Base-by-base conservation (phyloP, 192 early-diverging fungal genomes). In the Coemansia sp. region DNA sequence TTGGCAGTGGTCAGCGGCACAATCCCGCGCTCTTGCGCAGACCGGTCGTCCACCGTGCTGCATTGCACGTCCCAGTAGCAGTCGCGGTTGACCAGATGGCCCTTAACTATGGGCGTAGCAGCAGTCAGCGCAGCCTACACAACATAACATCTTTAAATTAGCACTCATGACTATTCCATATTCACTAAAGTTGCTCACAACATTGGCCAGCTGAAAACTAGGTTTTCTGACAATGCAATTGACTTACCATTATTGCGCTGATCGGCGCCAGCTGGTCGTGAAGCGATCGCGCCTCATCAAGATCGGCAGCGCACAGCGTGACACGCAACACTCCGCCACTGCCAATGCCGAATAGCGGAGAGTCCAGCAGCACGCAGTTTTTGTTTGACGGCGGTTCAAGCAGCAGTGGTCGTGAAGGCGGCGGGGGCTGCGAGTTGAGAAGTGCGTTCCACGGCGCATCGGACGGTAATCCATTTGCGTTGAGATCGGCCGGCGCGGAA, bases 41-140 rank as follows among this genome's bases (percentile, higher is more conserved):
- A 95, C 53, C 97, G 86, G 74, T 97, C 95, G 69, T 99, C 97
- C 5, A 97, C 94, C 40, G 86, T 85, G 28, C 85, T 86, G 58
- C 93, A 87, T 73, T 96, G 97, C 22, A 97, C 93, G 68, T 97
- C 92, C 97, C 97, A 99, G 77, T 96, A 87, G 78, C 92, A 91
- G 73, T 99, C 97, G 0, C 96, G 91, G 74, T 96, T 93, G 6
- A 91, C 87, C 65, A 99, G 68, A 72, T 93, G 90, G n/a, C 97
- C 97, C 17, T 91, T 85, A 62, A 89, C 96, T 31, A 96, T 92
- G 12, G 97, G 97, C 14, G 94, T 87, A 34, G 91, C 91, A 0
- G 94, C 97, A 0, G 93, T 90, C 64, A 99, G 74, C 14, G 97
- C 94, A 59, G 95, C 80, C 72, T 75, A 75, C 50, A 53, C n/a